phyloP scores from a whole-genome alignment of 208 protist genomes.

The Crithidia expoeki region DNA sequence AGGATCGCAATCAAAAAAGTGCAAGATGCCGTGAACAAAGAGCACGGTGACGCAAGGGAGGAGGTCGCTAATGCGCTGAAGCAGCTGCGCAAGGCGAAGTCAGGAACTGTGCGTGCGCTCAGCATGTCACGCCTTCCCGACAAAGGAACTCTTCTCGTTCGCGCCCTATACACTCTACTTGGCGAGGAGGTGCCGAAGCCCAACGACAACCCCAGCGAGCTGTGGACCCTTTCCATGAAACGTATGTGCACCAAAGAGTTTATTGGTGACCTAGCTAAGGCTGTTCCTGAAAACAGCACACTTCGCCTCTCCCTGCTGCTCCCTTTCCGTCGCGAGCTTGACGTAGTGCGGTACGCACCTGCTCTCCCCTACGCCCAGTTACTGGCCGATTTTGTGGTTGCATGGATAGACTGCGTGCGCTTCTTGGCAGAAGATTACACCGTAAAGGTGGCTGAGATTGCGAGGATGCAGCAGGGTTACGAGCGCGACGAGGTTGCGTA shows the following conservation, averaged over 20 bases:
- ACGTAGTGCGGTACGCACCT: constrained; percentile 53
- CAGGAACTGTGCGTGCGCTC: constrained; percentile 43
- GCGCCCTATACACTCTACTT: constrained; percentile 57
- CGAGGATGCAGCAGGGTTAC: background rate
- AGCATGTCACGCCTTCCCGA: constrained; percentile 38
- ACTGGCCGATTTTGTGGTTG: constrained; percentile 58
- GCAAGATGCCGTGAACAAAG: constrained; percentile 11
- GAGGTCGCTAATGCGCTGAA: constrained; percentile 33
- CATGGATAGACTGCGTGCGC: constrained; percentile 43
- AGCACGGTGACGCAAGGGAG: constrained; percentile 27
- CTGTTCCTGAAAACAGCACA: constrained; percentile 19
- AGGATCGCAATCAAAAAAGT: background rate
- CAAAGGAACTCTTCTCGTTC: constrained; percentile 56
- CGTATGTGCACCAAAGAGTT: constrained; percentile 55
- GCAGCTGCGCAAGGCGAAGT: constrained; percentile 46
- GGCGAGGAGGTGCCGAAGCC: constrained; percentile 60
- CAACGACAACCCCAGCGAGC: constrained; percentile 45
- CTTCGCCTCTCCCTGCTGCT: constrained; percentile 21
- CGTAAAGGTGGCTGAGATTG: constrained; percentile 3
- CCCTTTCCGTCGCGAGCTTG: constrained; percentile 39
- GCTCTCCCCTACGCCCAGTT: constrained; percentile 49
- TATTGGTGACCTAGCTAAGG: constrained; percentile 27
- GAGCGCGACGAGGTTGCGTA: constrained; percentile 14
- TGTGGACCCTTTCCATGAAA: constrained; percentile 53
- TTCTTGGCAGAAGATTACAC: constrained; percentile 25